Conservation (phyloP, 345 rosid genomes). For the Syzygium oleosum region DNA sequence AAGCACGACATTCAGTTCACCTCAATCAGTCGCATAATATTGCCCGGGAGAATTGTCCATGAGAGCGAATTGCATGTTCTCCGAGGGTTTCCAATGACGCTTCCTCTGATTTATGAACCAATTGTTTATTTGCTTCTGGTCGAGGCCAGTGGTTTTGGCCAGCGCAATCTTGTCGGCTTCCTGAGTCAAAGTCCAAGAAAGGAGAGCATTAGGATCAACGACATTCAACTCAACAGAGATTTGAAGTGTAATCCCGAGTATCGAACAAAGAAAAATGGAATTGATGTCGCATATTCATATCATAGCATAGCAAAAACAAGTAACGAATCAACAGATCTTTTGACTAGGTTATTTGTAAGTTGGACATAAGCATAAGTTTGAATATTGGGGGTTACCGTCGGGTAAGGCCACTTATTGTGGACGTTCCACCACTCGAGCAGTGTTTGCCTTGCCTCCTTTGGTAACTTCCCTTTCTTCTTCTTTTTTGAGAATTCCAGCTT, state of each 20-base stretch:
- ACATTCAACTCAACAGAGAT: background rate
- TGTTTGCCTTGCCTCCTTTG: slow-evolving; percentile 13
- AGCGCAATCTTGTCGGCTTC: slow-evolving; percentile 17
- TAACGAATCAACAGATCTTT: background rate
- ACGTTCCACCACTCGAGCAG: slow-evolving; percentile 14
- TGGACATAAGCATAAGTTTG: background rate
- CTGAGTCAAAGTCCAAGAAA: background rate
- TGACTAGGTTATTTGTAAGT: background rate
- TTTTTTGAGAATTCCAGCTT: slow-evolving; percentile 15
- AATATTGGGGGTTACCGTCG: slow-evolving; percentile 4
- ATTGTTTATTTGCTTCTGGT: slow-evolving; percentile 24
- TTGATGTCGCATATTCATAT: background rate
- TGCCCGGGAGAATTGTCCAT: slow-evolving; percentile 10
- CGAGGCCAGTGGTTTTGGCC: slow-evolving; percentile 20
- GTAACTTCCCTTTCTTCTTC: slow-evolving; percentile 20
- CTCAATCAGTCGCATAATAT: slow-evolving; percentile 7
- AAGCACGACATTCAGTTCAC: background rate
- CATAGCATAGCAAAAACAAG: background rate
- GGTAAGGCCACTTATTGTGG: slow-evolving; percentile 19
- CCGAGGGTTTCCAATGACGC: slow-evolving; percentile 28
- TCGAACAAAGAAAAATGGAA: background rate
- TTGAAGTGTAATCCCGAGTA: background rate
- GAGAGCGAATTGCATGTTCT: slow-evolving; percentile 15
- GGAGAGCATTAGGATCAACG: background rate
- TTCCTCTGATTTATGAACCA: slow-evolving; percentile 30